Base-by-base conservation (phyloP, 805 yeast genomes). In the Candida piceae region DNA sequence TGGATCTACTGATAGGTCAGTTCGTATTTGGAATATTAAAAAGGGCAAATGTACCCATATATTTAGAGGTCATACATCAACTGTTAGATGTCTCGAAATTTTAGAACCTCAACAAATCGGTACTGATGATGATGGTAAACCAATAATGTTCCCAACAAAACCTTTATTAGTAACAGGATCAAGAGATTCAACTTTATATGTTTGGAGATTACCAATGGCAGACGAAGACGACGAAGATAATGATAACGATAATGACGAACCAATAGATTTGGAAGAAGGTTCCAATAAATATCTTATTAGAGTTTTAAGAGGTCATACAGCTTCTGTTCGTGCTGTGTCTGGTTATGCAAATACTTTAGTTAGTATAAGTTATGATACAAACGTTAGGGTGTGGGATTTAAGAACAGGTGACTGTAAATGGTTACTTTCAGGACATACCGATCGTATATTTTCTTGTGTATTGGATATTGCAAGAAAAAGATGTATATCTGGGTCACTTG, bases 1-100 rank as follows among this genome's bases (percentile, higher is more conserved):
- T 41, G 98, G 97, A 0, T 83, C 96, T 2, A 90, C 97, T 0
- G 98, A 93, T 62, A 74, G 96, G 48, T 81, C 95, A 0, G 95
- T 93, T 3, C 73, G 98, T 40, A 78, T 93, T 4, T 93, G 98
- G 98, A 86, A 89, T 55, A 78, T 89, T 43, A 71, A 74, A 38
- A 78, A 83, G 16, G 95, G 90, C 2, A 72, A 72, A 45, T 90
- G 97, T 57, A 86, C 97, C 0, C 96, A 90, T 60, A 76, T 93
- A 2, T 87, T 93, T 57, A 70, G 80, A 39, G 97, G 97, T 0
- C 97, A 89, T 53, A 80, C 89, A 0, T 86, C 96, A 0, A 89
- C 97, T 0, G 95, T 89, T 16, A 71, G 97, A 55, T 90, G 97
- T 56, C 67, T 90, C 46, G 96, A 89, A 46, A 83, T 89, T 32